Conservation (phyloP, 2,329 filamentous ascomycete genomes). For the Phyllosticta capitalensis region DNA sequence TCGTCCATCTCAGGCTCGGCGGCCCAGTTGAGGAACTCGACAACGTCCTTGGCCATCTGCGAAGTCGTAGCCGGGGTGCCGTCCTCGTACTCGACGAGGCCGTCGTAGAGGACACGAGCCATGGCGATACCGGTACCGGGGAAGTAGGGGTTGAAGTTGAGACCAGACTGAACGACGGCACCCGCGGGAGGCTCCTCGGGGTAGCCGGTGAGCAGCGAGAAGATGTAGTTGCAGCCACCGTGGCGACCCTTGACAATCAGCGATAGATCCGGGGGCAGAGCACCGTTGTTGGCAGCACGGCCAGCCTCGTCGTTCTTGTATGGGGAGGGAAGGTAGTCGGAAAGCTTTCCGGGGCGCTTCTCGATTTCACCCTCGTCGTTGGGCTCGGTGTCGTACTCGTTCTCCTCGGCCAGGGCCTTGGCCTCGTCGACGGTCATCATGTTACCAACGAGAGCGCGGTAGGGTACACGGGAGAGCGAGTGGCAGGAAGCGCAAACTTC, state of each 20-base stretch:
- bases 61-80: conserved; percentile 88
- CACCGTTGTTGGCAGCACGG: conserved; percentile 96
- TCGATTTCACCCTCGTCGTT: conserved; percentile 97
- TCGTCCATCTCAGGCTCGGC: conserved; percentile 99
- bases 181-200: conserved; percentile 92
- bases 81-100: conserved; percentile 96
- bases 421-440: conserved; percentile 96
- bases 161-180: conserved; percentile 70
- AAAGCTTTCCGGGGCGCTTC: conserved; percentile 97
- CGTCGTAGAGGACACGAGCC: conserved; percentile 96
- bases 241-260: conserved; percentile 97
- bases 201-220: conserved; percentile 92
- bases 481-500: conserved; percentile 98
- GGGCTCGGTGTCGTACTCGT: conserved; percentile 96
- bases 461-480: conserved; percentile 88
- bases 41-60: conserved; percentile 99
- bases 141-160: conserved; percentile 99
- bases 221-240: conserved; percentile 98
- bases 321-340: conserved; percentile 86
- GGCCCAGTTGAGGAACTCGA: conserved; percentile 98
- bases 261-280: conserved; percentile 91
- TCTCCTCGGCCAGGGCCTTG: conserved; percentile 93
- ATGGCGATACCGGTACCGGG: conserved; percentile 97
- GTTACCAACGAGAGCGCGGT: conserved; percentile 81
- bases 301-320: conserved; percentile 99